These are phyloP conservation scores for Echria macrotheca DNA, from an alignment of 495 filamentous ascomycete genomes.

Conservation along the genomic window DNA sequence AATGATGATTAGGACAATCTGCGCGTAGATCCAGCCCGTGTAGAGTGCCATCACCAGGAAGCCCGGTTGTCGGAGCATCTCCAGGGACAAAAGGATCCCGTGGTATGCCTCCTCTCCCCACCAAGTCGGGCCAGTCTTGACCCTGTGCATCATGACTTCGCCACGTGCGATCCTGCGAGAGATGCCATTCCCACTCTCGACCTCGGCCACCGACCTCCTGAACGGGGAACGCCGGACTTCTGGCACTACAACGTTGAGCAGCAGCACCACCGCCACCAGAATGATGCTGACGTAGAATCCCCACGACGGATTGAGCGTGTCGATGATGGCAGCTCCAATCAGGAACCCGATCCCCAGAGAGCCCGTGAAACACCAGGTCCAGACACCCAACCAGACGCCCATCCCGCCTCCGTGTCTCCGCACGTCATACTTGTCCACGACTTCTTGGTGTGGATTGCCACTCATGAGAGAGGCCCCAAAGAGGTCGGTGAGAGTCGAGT, in stretches of 20 bases:
- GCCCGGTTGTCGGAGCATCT: slow-evolving; percentile 66
- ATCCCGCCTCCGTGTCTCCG: slow-evolving; percentile 68
- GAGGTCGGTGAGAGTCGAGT: slow-evolving; percentile 62
- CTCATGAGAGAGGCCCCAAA: slow-evolving; percentile 70
- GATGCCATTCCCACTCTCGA: slow-evolving; percentile 48
- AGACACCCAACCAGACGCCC: slow-evolving; percentile 71
- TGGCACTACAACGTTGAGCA: slow-evolving; percentile 61
- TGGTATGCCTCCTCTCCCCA: slow-evolving; percentile 71
- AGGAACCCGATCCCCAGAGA: slow-evolving; percentile 64
- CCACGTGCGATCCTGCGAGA: slow-evolving; percentile 59
- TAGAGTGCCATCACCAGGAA: slow-evolving; percentile 68
- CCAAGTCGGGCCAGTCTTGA: slow-evolving; percentile 60
- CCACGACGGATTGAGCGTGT: slow-evolving; percentile 55
- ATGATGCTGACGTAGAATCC: slow-evolving; percentile 68
- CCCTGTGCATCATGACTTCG: slow-evolving; percentile 69
- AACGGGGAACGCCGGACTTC: slow-evolving; percentile 60
- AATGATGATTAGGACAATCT: slow-evolving; percentile 64
- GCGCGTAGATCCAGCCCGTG: slow-evolving; percentile 70
- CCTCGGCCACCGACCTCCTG: slow-evolving; percentile 59
- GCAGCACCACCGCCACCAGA: slow-evolving; percentile 52
- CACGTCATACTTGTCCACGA: slow-evolving; percentile 56
- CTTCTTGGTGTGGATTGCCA: slow-evolving; percentile 62
- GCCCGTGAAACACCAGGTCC: slow-evolving; percentile 67
- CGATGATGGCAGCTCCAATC: slow-evolving; percentile 61
- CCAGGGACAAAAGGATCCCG: slow-evolving; percentile 57